A percentile compares a stretch with the other conserved stretches of the same genome.
These are phyloP conservation scores for Aureobasidium sp. DNA, from an alignment of 2,329 filamentous ascomycete genomes.

Conservation along the genomic window DNA sequence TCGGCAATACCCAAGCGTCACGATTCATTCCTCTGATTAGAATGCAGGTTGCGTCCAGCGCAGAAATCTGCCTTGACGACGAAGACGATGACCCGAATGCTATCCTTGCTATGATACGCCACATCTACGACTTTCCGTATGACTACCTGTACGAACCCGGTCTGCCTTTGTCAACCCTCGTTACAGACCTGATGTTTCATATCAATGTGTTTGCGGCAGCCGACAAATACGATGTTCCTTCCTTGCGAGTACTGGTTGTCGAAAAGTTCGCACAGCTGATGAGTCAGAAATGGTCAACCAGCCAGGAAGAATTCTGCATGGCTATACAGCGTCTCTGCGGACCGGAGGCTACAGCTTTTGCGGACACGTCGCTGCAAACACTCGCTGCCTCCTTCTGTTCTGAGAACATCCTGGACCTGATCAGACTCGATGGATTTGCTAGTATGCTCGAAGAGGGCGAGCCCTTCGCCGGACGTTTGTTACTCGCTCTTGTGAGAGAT, in stretches of 20 bases:
- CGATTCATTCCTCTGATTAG: too few relatives aligned
- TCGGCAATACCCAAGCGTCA: too few relatives aligned
- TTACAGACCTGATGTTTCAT: background rate
- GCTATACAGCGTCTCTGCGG: background rate
- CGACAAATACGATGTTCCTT: slow-evolving; percentile 16
- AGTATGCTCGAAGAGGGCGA: background rate
- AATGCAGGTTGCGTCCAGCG: background rate
- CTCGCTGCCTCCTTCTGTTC: background rate
- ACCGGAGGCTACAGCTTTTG: background rate
- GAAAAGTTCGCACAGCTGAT: background rate
- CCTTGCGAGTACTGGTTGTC: background rate
- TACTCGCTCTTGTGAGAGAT: background rate
- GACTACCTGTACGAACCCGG: background rate
- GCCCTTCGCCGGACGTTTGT: background rate
- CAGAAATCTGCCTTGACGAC: background rate
- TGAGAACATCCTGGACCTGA: background rate
- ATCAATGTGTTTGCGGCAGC: slow-evolving; percentile 13
- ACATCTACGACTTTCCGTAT: background rate
- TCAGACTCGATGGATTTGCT: background rate
- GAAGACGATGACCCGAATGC: background rate
- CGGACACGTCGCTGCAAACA: background rate
- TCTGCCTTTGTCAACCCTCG: background rate
- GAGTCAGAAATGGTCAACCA: background rate
- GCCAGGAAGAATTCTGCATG: background rate
- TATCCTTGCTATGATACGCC: background rate